These are phyloP conservation scores for Asterochloris erici DNA, from an alignment of 139 green algal species.

Conservation along the genomic window DNA sequence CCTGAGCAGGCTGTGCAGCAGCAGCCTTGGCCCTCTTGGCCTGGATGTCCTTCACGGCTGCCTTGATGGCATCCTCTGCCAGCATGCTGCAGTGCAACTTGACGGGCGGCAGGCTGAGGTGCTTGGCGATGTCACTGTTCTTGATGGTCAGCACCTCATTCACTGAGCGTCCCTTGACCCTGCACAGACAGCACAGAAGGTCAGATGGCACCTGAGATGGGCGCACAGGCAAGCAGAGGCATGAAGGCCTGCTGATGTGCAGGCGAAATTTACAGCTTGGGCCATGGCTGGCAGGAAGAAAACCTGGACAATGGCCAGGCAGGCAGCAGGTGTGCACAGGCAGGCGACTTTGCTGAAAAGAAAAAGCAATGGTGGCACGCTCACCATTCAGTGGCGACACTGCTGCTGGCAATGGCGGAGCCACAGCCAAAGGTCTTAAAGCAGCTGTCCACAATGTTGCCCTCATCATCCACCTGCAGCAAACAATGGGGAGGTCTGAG, in stretches of 20 bases:
- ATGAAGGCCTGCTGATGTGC: too few relatives aligned
- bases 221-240: too few relatives aligned
- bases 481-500: not conserved
- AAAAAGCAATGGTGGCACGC: not conserved
- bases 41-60: slow-evolving; percentile 93
- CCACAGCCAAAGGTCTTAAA: slow-evolving; percentile 99
- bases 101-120: slow-evolving; percentile 94
- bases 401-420: slow-evolving; percentile 94
- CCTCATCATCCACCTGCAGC: slow-evolving; percentile 70
- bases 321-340: too few relatives aligned
- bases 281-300: too few relatives aligned
- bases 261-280: too few relatives aligned
- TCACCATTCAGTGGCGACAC: slow-evolving; percentile 90
- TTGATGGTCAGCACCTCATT: slow-evolving; percentile 90
- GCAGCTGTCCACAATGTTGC: slow-evolving; percentile 93
- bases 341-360: too few relatives aligned
- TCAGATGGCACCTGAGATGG: too few relatives aligned
- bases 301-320: too few relatives aligned
- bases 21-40: slow-evolving; percentile 50
- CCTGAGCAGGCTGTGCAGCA: not conserved
- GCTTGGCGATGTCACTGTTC: slow-evolving; percentile 97
- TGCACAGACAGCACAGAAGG: slow-evolving; percentile 5
- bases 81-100: slow-evolving; percentile 99
- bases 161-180: slow-evolving; percentile 83
- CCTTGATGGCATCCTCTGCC: slow-evolving; percentile 92